Evolutionary conservation across 176 grass and related monocot genomes (phyloP), one percentile per base, ranked within the genome.

Genomic region (Puya raimondii): DNA sequence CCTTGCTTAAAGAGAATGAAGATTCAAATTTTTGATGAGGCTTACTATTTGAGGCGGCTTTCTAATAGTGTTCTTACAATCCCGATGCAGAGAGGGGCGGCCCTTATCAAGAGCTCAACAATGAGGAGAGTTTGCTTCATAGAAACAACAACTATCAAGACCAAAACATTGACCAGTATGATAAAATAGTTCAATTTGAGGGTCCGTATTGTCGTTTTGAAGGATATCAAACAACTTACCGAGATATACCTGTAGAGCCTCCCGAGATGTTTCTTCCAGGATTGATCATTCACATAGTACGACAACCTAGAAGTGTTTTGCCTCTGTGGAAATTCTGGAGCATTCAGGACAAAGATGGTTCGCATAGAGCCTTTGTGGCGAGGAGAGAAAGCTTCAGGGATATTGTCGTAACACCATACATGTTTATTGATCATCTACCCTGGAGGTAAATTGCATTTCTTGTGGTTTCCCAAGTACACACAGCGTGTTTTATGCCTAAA

Each of bases 391-490:
- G 84, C 66, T 93, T 99, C 75, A 83, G 23, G 53, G 89, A 99
- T 74, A 77, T 99, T 26, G n/a, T 48, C 11, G 78, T 99, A 68
- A 88, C 87, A 50, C 87, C 94, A 64, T 90, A 68, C 68, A 93
- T 99, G 94, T 99, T 99, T 68, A 88, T 85, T 9, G 94, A 93
- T 90, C 94, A 99, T 73, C 81, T 99, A 33, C 94, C 94, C 13
- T 99, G 94, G 89, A 88, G 94, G 92, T 91, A 91, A 80, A 42
- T 50, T 71, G 66, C 11, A 47, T 74, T 66, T 29, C 16, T 47
- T 70, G 48, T 29, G 11, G 53, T 52, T 68, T 29, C 26, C 23
- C 61, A 58, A 47, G 12, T 50, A 12, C 21, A 29, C 68, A 59
- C 14, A 16, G 33, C 66, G 23, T n/a, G 66, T 3, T 67, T 23